Evolutionary conservation across 2,329 filamentous ascomycete genomes (phyloP).

Genomic region (Clarireedia hainanense): DNA sequence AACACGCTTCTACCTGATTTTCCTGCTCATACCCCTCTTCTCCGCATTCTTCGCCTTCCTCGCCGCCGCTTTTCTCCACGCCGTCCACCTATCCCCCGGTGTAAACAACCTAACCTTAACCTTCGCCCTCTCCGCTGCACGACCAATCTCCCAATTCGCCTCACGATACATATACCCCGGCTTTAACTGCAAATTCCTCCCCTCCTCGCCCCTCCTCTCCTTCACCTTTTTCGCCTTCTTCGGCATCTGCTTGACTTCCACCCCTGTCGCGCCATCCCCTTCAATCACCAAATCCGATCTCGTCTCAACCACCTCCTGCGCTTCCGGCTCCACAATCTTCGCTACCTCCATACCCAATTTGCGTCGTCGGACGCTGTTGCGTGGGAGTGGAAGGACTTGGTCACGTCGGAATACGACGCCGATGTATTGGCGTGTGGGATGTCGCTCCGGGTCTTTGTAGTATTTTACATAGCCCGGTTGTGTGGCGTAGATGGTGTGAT

Average conservation of each 20-base stretch:
- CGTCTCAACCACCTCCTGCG: constrained; percentile 7
- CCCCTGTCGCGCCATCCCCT: constrained; percentile 5
- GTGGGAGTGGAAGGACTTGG: constrained; percentile 70
- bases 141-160: constrained; percentile 61
- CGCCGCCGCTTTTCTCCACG: constrained; percentile 53
- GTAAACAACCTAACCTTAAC: constrained; percentile 50
- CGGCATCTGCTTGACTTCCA: constrained; percentile 9
- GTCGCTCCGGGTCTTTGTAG: constrained; percentile 77
- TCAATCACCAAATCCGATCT: constrained; percentile 13
- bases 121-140: constrained; percentile 51
- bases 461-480: constrained; percentile 90
- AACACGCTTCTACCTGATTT: constrained; percentile 16
- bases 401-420: constrained; percentile 81
- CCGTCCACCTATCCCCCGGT: constrained; percentile 47
- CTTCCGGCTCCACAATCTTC: constrained; percentile 33
- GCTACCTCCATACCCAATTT: constrained; percentile 64
- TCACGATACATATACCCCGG: constrained; percentile 57
- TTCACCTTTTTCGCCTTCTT: constrained; percentile 14
- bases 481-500: constrained; percentile 90
- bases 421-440: constrained; percentile 89
- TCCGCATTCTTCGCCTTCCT: constrained; percentile 43
- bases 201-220: constrained; percentile 28
- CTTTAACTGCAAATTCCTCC: constrained; percentile 35
- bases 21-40: constrained; percentile 44
- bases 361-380: constrained; percentile 65